Percentiles rank a stretch among this genome's conserved stretches.
Conservation (phyloP, 2,329 filamentous ascomycete genomes). For the Davidsoniella neocaledoniae region DNA sequence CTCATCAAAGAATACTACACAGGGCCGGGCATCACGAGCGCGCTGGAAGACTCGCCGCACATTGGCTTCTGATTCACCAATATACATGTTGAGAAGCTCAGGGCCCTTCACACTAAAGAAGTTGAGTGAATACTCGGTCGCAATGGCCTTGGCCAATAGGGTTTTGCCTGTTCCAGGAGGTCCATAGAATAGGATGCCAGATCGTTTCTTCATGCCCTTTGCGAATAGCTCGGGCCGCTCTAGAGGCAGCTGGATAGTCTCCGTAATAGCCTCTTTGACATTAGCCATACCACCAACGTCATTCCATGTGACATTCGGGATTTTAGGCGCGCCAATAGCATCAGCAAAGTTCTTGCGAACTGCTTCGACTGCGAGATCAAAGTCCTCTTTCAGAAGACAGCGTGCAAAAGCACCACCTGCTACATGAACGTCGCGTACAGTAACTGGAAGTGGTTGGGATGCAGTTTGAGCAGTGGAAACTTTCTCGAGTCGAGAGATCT, state of each 20-base stretch:
- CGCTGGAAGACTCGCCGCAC: slow-evolving; percentile 79
- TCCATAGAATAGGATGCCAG: slow-evolving; percentile 81
- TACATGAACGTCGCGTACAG: slow-evolving; percentile 68
- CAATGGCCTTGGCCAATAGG: slow-evolving; percentile 80
- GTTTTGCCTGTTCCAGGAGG: slow-evolving; percentile 87
- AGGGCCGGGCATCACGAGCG: slow-evolving; percentile 69
- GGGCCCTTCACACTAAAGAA: slow-evolving; percentile 91
- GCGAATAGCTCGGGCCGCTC: slow-evolving; percentile 87
- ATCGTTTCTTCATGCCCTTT: slow-evolving; percentile 95
- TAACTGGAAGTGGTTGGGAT: slow-evolving; percentile 28
- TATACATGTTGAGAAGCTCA: slow-evolving; percentile 89
- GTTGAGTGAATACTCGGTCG: slow-evolving; percentile 83
- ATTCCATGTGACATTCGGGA: slow-evolving; percentile 90
- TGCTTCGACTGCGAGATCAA: slow-evolving; percentile 84
- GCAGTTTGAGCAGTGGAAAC: slow-evolving; percentile 22
- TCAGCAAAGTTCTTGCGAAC: slow-evolving; percentile 97
- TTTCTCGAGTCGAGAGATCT: slow-evolving; percentile 55
- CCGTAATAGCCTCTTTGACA: slow-evolving; percentile 92
- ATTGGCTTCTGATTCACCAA: slow-evolving; percentile 85
- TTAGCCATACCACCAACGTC: slow-evolving; percentile 87
- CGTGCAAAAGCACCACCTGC: slow-evolving; percentile 67
- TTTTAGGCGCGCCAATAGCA: slow-evolving; percentile 92
- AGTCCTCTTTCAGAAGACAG: slow-evolving; percentile 66
- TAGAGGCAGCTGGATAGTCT: slow-evolving; percentile 87
- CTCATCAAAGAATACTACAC: slow-evolving; percentile 88